These are phyloP conservation scores for Penicillium sp. DNA, from an alignment of 2,329 filamentous ascomycete genomes.

Conservation along the genomic window DNA sequence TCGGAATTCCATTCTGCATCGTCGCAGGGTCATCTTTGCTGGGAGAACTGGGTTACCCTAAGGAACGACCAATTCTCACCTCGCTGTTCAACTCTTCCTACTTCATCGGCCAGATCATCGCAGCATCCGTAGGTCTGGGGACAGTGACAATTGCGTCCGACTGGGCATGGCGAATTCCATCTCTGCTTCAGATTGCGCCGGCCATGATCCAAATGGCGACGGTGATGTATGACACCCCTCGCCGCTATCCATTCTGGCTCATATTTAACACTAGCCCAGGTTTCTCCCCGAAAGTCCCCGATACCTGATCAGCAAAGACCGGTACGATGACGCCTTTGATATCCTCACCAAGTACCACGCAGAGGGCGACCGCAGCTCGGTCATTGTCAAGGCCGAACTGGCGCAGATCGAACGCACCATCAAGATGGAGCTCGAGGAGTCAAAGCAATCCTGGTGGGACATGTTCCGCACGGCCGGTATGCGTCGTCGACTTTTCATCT, in stretches of 20 bases:
- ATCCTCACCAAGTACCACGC: slow-evolving; percentile 50
- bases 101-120: slow-evolving; percentile 32
- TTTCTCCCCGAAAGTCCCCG: slow-evolving; percentile 32
- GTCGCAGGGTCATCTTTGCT: slow-evolving; percentile 60
- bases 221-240: slow-evolving; percentile 23
- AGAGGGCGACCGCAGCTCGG: slow-evolving; percentile 53
- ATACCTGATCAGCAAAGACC: slow-evolving; percentile 14
- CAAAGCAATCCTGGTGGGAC: slow-evolving; percentile 30
- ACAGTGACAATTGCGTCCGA: slow-evolving; percentile 35
- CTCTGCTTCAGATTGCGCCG: slow-evolving; percentile 44
- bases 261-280: slow-evolving; percentile 7
- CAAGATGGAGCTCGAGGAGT: slow-evolving; percentile 53
- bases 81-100: slow-evolving; percentile 60
- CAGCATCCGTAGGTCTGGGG: slow-evolving; percentile 31
- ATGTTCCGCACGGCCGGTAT: slow-evolving; percentile 34
- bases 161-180: slow-evolving; percentile 53
- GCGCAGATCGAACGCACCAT: slow-evolving; percentile 62
- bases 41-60: slow-evolving; percentile 62
- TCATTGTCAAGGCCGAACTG: slow-evolving; percentile 61
- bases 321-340: slow-evolving; percentile 29
- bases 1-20: slow-evolving; percentile 63
- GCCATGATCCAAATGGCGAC: slow-evolving; percentile 29
- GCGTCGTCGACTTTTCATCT: slow-evolving; percentile 34
- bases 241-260: neutral
- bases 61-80: slow-evolving; percentile 61